Base-by-base conservation (phyloP, 305 asterid species). In the Solanum hybrid region DNA sequence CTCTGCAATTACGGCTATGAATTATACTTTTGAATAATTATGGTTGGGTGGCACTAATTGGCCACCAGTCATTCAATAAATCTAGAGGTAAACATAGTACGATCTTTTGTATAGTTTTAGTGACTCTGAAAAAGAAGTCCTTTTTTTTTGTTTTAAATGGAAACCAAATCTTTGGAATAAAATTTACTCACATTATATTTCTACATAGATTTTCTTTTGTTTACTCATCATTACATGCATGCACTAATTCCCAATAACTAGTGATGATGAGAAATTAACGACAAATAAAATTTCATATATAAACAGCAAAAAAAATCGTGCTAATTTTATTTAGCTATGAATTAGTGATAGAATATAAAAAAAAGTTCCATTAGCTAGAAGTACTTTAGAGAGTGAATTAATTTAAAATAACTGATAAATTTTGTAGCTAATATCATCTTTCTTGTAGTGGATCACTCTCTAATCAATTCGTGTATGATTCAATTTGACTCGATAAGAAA, bases 1-100 rank as follows among this genome's bases (percentile, higher is more conserved):
- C 27, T 24, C 89, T 87, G 89, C 85, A 87, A 87, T 87, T 87
- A 7, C 89, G 89, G 89, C 89, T 87, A 37, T 72, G 89, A 36
- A 35, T 14, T 86, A n/a, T 34, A 86, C 26, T 24, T 60, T 85
- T 51, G 10, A 7, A 85, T 60, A 17, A 51, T 27, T 29, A 46
- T 46, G 27, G 24, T 22, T 20, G 46, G 4, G 10, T 20, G 0
- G 71, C 16, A 5, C 27, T 42, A 82, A 84, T 60, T 88, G 78
- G 87, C 79, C 87, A 88, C 80, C 42, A 60, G 90, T 88, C 90
- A 64, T 60, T 88, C 87, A 1, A 20, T 88, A 79, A 60, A 88
- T 88, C 86, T n/a, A 38, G 79, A 78, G 38, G 37, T 35, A 88
- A 88, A 88, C 87, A 88, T 78, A 78, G 90, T 88, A 88, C 86